Conservation (phyloP, 2,329 filamentous ascomycete species). For the Aspergillus oerlinghausenensis region DNA sequence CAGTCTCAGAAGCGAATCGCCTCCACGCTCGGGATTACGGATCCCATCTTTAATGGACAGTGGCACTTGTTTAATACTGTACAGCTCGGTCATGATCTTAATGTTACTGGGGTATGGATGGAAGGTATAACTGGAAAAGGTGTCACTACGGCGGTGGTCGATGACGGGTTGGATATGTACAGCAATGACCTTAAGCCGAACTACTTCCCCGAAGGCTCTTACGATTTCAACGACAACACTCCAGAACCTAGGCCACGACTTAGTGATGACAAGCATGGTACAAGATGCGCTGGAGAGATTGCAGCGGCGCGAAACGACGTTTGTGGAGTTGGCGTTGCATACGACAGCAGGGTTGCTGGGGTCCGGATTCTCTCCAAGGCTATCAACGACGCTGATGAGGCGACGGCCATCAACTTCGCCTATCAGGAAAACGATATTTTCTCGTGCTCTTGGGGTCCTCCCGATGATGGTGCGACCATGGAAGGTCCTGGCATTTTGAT, state of each 20-base stretch:
- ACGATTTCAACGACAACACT: constrained; percentile 87
- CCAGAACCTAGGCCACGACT: constrained; percentile 77
- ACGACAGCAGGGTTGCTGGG: constrained; percentile 82
- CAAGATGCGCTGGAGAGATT: constrained; percentile 90
- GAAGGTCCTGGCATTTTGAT: constrained; percentile 88
- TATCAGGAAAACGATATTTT: constrained; percentile 93
- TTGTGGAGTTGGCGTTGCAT: constrained; percentile 94
- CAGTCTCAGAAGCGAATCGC: constrained; percentile 59
- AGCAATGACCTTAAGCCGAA: constrained; percentile 89
- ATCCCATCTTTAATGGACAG: constrained; percentile 89
- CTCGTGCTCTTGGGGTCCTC: constrained; percentile 97
- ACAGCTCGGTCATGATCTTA: constrained; percentile 83
- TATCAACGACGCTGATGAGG: constrained; percentile 90
- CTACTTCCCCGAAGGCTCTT: constrained; percentile 89
- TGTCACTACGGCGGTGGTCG: constrained; percentile 86
- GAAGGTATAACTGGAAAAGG: constrained; percentile 87
- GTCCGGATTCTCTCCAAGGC: constrained; percentile 88
- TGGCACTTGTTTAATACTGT: constrained; percentile 90
- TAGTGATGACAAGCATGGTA: constrained; percentile 83
- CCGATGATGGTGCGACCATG: constrained; percentile 91
- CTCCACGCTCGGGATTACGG: constrained; percentile 65
- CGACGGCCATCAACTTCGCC: constrained; percentile 85
- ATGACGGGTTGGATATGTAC: constrained; percentile 94
- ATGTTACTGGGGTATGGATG: constrained; percentile 90
- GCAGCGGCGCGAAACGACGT: constrained; percentile 87